These are phyloP conservation scores for Neoascochyta sp. DNA, from an alignment of 2,329 filamentous ascomycete genomes.

Conservation along the genomic window DNA sequence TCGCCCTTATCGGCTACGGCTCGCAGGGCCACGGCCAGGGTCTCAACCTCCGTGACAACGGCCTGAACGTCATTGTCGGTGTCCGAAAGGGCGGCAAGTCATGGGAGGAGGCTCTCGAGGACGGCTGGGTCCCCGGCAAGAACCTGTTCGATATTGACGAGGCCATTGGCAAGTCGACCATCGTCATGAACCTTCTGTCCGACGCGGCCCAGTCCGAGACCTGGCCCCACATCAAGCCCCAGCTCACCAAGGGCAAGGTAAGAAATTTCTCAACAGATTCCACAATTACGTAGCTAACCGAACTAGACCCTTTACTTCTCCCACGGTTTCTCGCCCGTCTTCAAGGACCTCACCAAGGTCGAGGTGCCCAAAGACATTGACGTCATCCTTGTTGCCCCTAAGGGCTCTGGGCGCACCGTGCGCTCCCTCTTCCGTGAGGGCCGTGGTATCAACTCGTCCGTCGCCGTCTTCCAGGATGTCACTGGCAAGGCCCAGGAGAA, in stretches of 20 bases:
- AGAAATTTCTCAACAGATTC: slow-evolving; percentile 19
- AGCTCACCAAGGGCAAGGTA: slow-evolving; percentile 98
- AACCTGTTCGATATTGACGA: slow-evolving; percentile 99
- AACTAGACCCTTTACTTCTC: slow-evolving; percentile 97
- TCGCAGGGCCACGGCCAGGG: slow-evolving; percentile 98
- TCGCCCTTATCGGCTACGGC: slow-evolving; percentile 97
- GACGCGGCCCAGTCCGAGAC: slow-evolving; percentile 98
- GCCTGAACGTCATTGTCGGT: slow-evolving; percentile 97
- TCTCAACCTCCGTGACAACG: slow-evolving; percentile 99
- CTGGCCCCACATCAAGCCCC: slow-evolving; percentile 96
- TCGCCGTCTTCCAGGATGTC: slow-evolving; percentile 97
- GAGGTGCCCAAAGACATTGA: slow-evolving; percentile 94
- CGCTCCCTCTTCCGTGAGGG: slow-evolving; percentile 98
- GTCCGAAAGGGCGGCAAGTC: slow-evolving; percentile 97
- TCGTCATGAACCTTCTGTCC: slow-evolving; percentile 98
- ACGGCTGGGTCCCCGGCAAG: slow-evolving; percentile 97
- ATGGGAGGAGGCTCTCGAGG: slow-evolving; percentile 95
- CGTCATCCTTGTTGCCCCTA: slow-evolving; percentile 98
- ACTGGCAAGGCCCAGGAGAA: slow-evolving; percentile 98
- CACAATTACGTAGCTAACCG: slow-evolving; percentile 9
- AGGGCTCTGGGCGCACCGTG: slow-evolving; percentile 98
- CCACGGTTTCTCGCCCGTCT: slow-evolving; percentile 99
- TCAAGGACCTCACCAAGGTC: slow-evolving; percentile 99
- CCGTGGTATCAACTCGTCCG: slow-evolving; percentile 98
- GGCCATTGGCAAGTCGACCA: slow-evolving; percentile 87